These are phyloP conservation scores for Lipomyces yarrowii DNA, from an alignment of 1,139 yeast genomes.

Conservation along the genomic window DNA sequence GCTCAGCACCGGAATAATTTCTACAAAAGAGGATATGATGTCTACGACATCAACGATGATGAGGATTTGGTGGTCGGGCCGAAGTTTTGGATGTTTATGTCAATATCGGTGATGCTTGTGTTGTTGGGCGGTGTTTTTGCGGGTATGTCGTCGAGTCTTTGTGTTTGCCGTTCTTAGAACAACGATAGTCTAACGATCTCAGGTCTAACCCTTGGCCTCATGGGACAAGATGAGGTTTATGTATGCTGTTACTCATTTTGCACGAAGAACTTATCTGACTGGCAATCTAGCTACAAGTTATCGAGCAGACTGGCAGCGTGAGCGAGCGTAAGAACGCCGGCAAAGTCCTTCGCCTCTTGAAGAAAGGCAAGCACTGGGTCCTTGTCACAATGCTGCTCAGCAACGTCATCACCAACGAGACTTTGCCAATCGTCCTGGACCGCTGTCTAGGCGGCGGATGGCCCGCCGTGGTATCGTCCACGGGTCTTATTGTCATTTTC, in stretches of 20 bases:
- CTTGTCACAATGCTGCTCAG: slow-evolving; percentile 77
- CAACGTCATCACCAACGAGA: slow-evolving; percentile 93
- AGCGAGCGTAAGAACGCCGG: slow-evolving; percentile 71
- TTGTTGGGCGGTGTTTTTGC: slow-evolving; percentile 95
- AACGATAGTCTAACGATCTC: slow-evolving; percentile 51
- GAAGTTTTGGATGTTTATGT: slow-evolving; percentile 55
- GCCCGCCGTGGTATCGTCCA: slow-evolving; percentile 93
- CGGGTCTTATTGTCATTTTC: slow-evolving; percentile 88
- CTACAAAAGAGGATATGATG: slow-evolving; percentile 10
- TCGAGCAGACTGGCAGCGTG: slow-evolving; percentile 52
- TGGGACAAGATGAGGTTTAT: slow-evolving; percentile 98
- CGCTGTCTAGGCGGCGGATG: slow-evolving; percentile 95
- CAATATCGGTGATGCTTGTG: slow-evolving; percentile 68
- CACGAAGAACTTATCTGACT: not conserved
- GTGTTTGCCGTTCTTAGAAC: slow-evolving; percentile 37
- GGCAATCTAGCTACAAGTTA: slow-evolving; percentile 44
- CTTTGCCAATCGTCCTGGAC: slow-evolving; percentile 91
- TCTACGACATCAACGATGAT: slow-evolving; percentile 23
- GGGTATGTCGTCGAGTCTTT: slow-evolving; percentile 48
- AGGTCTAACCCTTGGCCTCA: slow-evolving; percentile 85
- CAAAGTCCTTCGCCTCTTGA: slow-evolving; percentile 70
- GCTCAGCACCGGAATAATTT: not conserved
- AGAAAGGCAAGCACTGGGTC: slow-evolving; percentile 96
- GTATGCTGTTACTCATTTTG: slow-evolving; percentile 16
- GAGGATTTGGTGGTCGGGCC: slow-evolving; percentile 21